Conservation (phyloP, 805 yeast genomes). For the Kregervanrija delftensis region DNA sequence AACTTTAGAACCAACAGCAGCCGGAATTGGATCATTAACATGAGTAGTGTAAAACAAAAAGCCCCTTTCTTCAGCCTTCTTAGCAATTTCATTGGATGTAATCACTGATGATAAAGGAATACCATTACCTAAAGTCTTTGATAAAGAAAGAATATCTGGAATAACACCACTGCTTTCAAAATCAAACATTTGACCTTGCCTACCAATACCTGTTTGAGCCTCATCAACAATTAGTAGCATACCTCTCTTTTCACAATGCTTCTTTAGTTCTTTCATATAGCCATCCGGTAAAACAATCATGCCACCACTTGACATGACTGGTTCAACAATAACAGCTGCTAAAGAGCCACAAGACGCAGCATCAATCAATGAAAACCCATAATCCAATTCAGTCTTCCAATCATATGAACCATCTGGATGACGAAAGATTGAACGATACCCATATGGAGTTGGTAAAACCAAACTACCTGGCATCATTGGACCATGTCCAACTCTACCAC, state of each 20-base stretch:
- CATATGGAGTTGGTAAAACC: constrained; percentile 23
- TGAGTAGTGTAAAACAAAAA: constrained; percentile 25
- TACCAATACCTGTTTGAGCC: constrained; percentile 51
- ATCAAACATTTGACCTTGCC: constrained; percentile 42
- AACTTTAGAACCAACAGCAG: constrained; percentile 27
- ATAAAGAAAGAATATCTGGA: constrained; percentile 27
- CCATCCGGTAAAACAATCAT: constrained; percentile 37
- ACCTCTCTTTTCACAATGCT: constrained; percentile 31
- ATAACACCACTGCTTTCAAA: constrained; percentile 24
- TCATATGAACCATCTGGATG: constrained; percentile 23
- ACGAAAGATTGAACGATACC: constrained; percentile 22
- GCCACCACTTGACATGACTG: constrained; percentile 48
- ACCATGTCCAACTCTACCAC: constrained; percentile 23
- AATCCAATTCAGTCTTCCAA: constrained; percentile 23
- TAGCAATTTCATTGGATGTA: constrained; percentile 18
- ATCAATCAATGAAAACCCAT: constrained; percentile 23
- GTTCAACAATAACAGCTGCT: constrained; percentile 46
- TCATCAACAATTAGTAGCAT: constrained; percentile 47
- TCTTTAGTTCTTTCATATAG: constrained; percentile 20
- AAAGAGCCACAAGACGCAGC: constrained; percentile 31
- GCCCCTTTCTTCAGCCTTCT: constrained; percentile 16
- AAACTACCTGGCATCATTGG: constrained; percentile 24
- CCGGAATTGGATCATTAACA: constrained; percentile 25
- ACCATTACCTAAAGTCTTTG: constrained; percentile 30
- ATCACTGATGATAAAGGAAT: constrained; percentile 28